A percentile compares a stretch with the other conserved stretches of the same genome.
Conservation (phyloP, 768 basidiomycete species). For the Megacollybia marginata region DNA sequence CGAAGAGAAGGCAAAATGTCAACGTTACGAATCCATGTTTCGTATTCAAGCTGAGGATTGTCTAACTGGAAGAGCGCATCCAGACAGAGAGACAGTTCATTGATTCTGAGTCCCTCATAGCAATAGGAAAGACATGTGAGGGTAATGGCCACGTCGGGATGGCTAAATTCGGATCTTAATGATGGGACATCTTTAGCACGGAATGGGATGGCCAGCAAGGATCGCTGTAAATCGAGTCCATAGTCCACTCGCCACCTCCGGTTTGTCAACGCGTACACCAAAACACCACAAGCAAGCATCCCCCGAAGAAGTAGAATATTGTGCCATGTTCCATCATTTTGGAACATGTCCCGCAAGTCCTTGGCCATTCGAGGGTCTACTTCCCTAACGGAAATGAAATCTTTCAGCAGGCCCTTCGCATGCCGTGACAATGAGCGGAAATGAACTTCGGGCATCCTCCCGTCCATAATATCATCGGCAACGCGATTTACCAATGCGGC, state of each 20-base stretch:
- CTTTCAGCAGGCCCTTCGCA: background rate
- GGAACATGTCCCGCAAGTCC: background rate
- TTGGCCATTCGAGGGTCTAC: background rate
- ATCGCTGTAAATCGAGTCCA: conserved; percentile 33
- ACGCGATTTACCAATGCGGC: background rate
- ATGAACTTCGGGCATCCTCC: background rate
- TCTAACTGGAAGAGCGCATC: conserved; percentile 29
- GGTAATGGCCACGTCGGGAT: conserved; percentile 39
- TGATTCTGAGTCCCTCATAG: conserved; percentile 33
- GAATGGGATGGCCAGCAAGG: conserved; percentile 45
- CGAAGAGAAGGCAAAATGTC: conserved; percentile 23
- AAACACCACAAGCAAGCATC: conserved; percentile 32
- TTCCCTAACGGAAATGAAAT: background rate
- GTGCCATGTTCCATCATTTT: conserved; percentile 17
- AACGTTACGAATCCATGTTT: conserved; percentile 25
- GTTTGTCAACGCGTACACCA: conserved; percentile 27
- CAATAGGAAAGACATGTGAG: conserved; percentile 44
- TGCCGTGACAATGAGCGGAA: background rate
- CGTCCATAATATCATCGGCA: background rate
- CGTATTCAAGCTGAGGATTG: conserved; percentile 34
- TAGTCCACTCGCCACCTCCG: conserved; percentile 47
- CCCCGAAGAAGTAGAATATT: conserved; percentile 37
- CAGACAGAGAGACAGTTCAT: conserved; percentile 31
- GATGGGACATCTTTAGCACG: conserved; percentile 46
- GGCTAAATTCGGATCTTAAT: conserved; percentile 40